Conservation (phyloP, 1,284 basidiomycete species). For the Ganoderma boninense region DNA sequence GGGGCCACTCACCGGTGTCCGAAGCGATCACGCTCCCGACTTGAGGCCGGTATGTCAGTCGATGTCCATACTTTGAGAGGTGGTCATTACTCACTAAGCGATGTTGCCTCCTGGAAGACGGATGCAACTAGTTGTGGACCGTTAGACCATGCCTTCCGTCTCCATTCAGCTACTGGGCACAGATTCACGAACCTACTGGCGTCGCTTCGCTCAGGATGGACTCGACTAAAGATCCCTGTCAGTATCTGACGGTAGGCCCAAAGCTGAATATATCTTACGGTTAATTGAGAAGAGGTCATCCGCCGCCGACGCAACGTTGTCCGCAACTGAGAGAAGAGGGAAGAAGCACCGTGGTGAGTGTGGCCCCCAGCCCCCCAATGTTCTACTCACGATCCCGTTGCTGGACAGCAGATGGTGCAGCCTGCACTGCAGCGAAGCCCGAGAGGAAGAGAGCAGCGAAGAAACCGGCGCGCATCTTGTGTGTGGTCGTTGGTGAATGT, state of each 20-base stretch:
- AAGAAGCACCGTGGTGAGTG: not conserved
- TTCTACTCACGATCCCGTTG: constrained; percentile 5
- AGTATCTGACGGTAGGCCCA: not conserved
- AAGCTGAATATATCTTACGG: not conserved
- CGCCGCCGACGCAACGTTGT: constrained; percentile 3
- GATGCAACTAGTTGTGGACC: not conserved
- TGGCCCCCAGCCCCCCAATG: no score
- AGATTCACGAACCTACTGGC: constrained; percentile 4
- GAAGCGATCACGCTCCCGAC: constrained; percentile 1
- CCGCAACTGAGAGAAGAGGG: not conserved
- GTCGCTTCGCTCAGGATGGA: constrained; percentile 7
- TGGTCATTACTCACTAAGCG: not conserved
- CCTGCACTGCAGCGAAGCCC: not conserved
- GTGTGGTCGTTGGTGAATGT: not conserved
- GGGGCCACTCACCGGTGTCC: not conserved
- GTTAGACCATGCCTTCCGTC: not conserved
- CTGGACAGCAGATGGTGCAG: not conserved
- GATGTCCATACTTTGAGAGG: not conserved
- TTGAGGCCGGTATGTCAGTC: not conserved
- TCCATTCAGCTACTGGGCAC: not conserved
- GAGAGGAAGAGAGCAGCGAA: constrained; percentile 7
- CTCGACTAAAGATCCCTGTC: not conserved
- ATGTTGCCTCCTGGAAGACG: constrained; percentile 10
- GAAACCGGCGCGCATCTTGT: constrained; percentile 10
- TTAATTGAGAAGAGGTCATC: constrained; percentile 1